These are phyloP conservation scores for Ilyonectria robusta DNA, from an alignment of 2,329 filamentous ascomycete species.

Conservation along the genomic window DNA sequence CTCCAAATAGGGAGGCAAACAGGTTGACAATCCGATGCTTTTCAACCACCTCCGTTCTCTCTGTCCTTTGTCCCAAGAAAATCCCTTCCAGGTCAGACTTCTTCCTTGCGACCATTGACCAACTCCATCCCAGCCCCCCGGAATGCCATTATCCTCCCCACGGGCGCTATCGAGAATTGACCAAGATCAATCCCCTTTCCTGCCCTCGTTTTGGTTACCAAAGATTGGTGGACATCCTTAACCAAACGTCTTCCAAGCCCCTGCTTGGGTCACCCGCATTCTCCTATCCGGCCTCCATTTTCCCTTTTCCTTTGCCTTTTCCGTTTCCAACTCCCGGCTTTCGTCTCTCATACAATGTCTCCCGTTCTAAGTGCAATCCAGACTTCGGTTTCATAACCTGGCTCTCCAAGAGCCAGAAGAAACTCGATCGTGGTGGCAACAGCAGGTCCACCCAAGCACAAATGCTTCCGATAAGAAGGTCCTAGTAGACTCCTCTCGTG, in stretches of 20 bases:
- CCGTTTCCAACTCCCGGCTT: constrained; percentile 17
- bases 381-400: constrained; percentile 5
- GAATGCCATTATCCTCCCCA: constrained; percentile 3
- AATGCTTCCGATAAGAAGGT: neutral
- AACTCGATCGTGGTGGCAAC: neutral
- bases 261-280: neutral
- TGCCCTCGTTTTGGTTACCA: neutral
- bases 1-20: neutral
- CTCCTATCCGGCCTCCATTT: constrained; percentile 1
- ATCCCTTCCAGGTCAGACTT: constrained; percentile 14
- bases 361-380: constrained; percentile 3
- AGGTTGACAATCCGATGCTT: neutral
- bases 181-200: neutral
- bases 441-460: neutral
- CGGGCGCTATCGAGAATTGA: neutral
- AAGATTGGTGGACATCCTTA: neutral
- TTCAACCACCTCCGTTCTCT: constrained; percentile 7
- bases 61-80: constrained; percentile 20
- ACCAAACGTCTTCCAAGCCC: neutral
- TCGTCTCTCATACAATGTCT: constrained; percentile 10
- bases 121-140: constrained; percentile 13
- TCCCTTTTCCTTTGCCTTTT: constrained; percentile 4
- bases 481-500: neutral
- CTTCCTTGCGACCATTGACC: constrained; percentile 11
- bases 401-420: constrained; percentile 11